Evolutionary conservation across 1,284 basidiomycete species (phyloP), one percentile per base, ranked within the genome.

Genomic region (Wallemia ichthyophaga): DNA sequence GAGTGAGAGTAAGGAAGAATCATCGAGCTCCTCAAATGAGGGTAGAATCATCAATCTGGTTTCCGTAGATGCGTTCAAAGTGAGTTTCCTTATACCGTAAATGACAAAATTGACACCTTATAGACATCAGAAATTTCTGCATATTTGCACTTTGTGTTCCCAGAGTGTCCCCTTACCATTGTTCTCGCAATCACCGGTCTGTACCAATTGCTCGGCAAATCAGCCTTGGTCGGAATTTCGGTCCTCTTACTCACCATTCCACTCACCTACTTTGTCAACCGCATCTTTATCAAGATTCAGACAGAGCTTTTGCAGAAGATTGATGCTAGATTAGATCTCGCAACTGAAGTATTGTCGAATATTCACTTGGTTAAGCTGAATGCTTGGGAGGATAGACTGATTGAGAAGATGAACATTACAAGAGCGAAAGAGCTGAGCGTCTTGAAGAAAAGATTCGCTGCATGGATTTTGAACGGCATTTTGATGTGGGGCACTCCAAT

Each of bases 31-130:
- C n/a, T 48, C 72, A 0, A 69, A 67, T 9, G 73, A 73, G 59
- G 75, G 75, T 33, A 73, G 74, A 64, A 72, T 77, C 57, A 69
- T 72, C 59, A 76, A 77, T 63, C 66, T 77, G 31, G 73, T 77
- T 54, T 71, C 72, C 1, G 72, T 74, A 32, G 76, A 77, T 65
- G 73, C 74, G 1, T 75, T 73, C 65, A 68, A 69, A 13, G 65
- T 68, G 56, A 65, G 65, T 17, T 60, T 65, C 68, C 13, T 28
- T 25, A n/a, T 58, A 15, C n/a, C 53, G 13, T 3, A 53, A n/a
- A 24, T 48, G 5, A 32, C 9, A 53, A 25, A 2, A 23, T 24
- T 27, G 23, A 5, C 25, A 13, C 3, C 9, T 53, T 23, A 53
- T 9, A 13, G 27, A 26, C 31, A 68, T 65, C 64, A 21, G 58